phyloP scores from a whole-genome alignment of 2,329 filamentous ascomycete species.

The Ceratocystis cacaofunesta region DNA sequence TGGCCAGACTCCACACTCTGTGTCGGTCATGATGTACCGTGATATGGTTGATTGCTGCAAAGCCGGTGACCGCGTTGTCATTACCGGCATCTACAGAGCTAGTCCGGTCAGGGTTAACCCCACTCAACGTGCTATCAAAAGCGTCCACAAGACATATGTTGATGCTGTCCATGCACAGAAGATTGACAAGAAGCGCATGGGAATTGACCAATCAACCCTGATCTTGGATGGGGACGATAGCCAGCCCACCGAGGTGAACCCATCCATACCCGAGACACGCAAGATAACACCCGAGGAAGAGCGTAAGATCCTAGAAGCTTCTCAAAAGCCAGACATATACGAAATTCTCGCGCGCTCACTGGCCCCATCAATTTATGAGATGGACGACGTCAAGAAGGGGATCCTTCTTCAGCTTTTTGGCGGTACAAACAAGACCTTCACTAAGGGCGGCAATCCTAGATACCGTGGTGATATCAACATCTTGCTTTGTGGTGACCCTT shows the following conservation, averaged over 20 bases:
- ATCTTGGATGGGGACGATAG: conserved; percentile 44
- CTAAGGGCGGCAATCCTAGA: conserved; percentile 87
- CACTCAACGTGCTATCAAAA: conserved; percentile 80
- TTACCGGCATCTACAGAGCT: conserved; percentile 93
- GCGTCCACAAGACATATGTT: conserved; percentile 94
- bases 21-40: conserved; percentile 91
- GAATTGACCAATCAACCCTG: conserved; percentile 77
- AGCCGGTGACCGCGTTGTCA: conserved; percentile 85
- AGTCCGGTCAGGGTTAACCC: conserved; percentile 90
- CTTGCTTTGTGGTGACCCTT: conserved; percentile 89
- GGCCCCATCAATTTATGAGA: conserved; percentile 89
- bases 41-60: conserved; percentile 97
- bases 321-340: conserved; percentile 72
- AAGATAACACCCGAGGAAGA: conserved; percentile 79
- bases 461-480: conserved; percentile 98
- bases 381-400: conserved; percentile 98
- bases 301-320: conserved; percentile 69
- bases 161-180: conserved; percentile 94
- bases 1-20: conserved; percentile 92
- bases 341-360: conserved; percentile 81
- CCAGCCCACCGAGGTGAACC: conserved; percentile 29
- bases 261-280: conserved; percentile 43
- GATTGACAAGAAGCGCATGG: conserved; percentile 86
- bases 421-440: conserved; percentile 93
- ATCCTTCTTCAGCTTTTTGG: conserved; percentile 93